Evolutionary conservation across 345 rosid genomes (phyloP).

Genomic region (Eucalyptus grandis): DNA sequence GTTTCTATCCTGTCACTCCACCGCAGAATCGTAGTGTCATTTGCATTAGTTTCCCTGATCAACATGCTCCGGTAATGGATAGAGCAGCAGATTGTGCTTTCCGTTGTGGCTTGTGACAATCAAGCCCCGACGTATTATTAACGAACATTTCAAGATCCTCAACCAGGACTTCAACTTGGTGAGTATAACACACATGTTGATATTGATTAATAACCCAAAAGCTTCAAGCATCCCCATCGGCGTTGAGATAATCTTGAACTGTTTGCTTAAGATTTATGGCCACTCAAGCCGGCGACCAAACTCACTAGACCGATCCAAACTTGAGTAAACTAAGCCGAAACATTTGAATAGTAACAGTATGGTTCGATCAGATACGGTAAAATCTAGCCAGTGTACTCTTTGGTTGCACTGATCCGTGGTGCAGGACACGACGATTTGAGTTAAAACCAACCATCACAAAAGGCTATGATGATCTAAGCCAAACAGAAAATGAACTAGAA

Average conservation of each 20-base stretch:
- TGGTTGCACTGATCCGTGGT: background rate
- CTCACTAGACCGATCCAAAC: background rate
- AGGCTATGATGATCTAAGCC: background rate
- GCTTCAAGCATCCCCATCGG: background rate
- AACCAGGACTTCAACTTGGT: background rate
- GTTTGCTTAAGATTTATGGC: background rate
- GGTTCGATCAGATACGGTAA: background rate
- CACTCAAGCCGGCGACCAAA: background rate
- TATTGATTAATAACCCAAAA: background rate
- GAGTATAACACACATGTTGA: background rate
- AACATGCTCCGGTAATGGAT: background rate
- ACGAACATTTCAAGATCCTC: background rate
- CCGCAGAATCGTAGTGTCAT: background rate
- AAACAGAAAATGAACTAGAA: background rate
- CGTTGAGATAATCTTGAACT: background rate
- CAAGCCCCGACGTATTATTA: background rate
- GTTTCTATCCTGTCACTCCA: background rate
- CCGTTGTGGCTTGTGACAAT: background rate
- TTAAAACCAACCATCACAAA: background rate
- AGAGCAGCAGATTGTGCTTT: background rate
- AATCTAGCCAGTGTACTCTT: background rate
- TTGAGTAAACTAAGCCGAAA: background rate
- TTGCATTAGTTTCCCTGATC: background rate
- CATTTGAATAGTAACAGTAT: background rate
- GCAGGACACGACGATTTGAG: background rate